A percentile compares a stretch with the other conserved stretches of the same genome.
Evolutionary conservation across 805 yeast genomes (phyloP).

Genomic region (Debaryomyces prosopidis): DNA sequence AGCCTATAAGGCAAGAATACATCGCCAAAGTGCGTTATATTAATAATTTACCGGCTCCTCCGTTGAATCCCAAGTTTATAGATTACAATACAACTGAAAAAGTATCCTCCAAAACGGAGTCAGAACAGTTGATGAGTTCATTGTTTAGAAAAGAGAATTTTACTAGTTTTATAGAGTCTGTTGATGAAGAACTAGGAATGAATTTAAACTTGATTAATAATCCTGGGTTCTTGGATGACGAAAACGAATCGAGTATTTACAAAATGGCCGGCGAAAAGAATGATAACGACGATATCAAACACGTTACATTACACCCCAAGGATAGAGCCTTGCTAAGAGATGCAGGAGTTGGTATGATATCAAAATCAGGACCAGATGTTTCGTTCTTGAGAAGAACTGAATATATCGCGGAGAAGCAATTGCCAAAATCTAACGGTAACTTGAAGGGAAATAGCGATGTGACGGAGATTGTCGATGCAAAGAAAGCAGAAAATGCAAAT

Average conservation of each 20-base stretch:
- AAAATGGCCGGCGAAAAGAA: slow-evolving; percentile 16
- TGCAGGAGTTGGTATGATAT: slow-evolving; percentile 56
- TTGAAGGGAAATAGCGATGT: slow-evolving; percentile 18
- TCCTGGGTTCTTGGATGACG: slow-evolving; percentile 67
- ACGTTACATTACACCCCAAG: slow-evolving; percentile 63
- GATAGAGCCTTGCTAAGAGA: slow-evolving; percentile 79
- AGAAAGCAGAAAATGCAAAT: slow-evolving; percentile 28
- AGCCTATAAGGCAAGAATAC: slow-evolving; percentile 65
- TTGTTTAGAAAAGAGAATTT: slow-evolving; percentile 76
- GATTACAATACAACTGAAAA: slow-evolving; percentile 47
- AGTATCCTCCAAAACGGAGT: slow-evolving; percentile 36
- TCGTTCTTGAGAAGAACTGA: slow-evolving; percentile 94
- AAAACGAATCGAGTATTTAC: slow-evolving; percentile 47
- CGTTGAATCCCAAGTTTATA: slow-evolving; percentile 83
- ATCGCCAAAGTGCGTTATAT: slow-evolving; percentile 81
- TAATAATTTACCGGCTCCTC: slow-evolving; percentile 91
- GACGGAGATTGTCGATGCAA: slow-evolving; percentile 25
- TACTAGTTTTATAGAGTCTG: slow-evolving; percentile 52
- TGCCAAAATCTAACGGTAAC: slow-evolving; percentile 17
- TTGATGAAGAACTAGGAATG: slow-evolving; percentile 72
- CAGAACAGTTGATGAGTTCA: slow-evolving; percentile 60
- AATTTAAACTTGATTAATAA: slow-evolving; percentile 67
- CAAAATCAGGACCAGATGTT: slow-evolving; percentile 52
- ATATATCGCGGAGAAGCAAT: slow-evolving; percentile 70
- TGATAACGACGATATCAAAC: slow-evolving; percentile 27